Conservation (phyloP, 1,284 basidiomycete genomes). For the Ustilago tritici region DNA sequence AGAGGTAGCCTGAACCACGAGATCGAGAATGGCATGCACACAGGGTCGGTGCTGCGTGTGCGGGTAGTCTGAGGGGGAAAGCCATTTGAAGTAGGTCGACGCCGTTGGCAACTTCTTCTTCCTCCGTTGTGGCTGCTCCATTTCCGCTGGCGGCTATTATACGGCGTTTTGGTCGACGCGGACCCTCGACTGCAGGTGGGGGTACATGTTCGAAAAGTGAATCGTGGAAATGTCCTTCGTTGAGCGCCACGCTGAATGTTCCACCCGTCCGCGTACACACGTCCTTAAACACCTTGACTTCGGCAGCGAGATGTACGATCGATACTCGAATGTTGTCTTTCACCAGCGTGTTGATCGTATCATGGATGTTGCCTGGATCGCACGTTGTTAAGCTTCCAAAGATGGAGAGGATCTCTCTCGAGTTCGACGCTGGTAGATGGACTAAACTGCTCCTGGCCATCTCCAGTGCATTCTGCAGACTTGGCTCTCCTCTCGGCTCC, state of each 20-base stretch:
- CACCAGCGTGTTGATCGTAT: constrained; percentile 85
- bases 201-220: constrained; percentile 94
- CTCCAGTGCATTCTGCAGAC: constrained; percentile 93
- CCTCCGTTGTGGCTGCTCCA: not conserved
- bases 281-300: constrained; percentile 96
- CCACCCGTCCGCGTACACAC: constrained; percentile 71
- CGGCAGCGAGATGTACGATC: constrained; percentile 88
- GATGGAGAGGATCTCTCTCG: constrained; percentile 90
- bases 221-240: constrained; percentile 96
- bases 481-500: constrained; percentile 91
- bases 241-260: constrained; percentile 84
- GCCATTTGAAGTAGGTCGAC: constrained; percentile 95
- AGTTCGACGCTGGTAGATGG: constrained; percentile 93
- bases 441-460: constrained; percentile 75
- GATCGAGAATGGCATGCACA: constrained; percentile 94
- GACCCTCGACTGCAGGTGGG: constrained; percentile 72
- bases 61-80: constrained; percentile 75
- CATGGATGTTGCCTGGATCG: constrained; percentile 95
- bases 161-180: constrained; percentile 14
- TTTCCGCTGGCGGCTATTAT: not conserved
- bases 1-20: constrained; percentile 81
- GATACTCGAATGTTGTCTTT: constrained; percentile 85
- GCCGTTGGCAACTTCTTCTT: constrained; percentile 35
- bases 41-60: constrained; percentile 56
- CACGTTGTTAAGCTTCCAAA: constrained; percentile 96